Evolutionary conservation across 495 filamentous ascomycete species (phyloP).

Genomic region (Talaromyces stipitatus): DNA sequence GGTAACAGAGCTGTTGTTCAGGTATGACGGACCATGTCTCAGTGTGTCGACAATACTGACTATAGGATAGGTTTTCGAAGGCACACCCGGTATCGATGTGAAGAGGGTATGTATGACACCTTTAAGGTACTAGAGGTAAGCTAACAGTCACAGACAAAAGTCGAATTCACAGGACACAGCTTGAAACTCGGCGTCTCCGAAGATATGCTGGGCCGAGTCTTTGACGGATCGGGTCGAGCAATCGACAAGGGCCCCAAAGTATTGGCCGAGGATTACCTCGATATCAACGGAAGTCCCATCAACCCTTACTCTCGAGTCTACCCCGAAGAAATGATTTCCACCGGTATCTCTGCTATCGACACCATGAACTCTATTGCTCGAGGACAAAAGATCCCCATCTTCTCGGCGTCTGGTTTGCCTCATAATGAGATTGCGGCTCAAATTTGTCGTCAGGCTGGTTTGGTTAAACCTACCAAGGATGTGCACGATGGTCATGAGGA

Average conservation of each 20-base stretch:
- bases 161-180: conserved; percentile 94
- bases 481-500: conserved; percentile 96
- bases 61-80: conserved; percentile 78
- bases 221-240: conserved; percentile 92
- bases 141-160: conserved; percentile 62
- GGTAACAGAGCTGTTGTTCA: conserved; percentile 89
- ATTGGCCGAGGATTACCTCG: conserved; percentile 92
- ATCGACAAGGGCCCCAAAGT: conserved; percentile 99
- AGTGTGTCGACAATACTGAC: conserved; percentile 12
- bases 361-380: conserved; percentile 99
- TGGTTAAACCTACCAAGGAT: conserved; percentile 89
- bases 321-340: conserved; percentile 99
- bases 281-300: conserved; percentile 99
- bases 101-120: conserved; percentile 68
- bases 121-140: background rate
- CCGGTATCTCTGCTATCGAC: conserved; percentile 98
- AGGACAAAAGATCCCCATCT: conserved; percentile 99
- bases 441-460: conserved; percentile 90
- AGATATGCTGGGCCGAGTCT: conserved; percentile 98
- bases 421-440: conserved; percentile 99
- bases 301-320: conserved; percentile 98
- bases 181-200: conserved; percentile 98
- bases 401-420: conserved; percentile 95
- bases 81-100: conserved; percentile 93
- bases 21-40: conserved; percentile 36